Evolutionary conservation across 2,329 filamentous ascomycete genomes (phyloP).

Genomic region (Diaporthe capsici): DNA sequence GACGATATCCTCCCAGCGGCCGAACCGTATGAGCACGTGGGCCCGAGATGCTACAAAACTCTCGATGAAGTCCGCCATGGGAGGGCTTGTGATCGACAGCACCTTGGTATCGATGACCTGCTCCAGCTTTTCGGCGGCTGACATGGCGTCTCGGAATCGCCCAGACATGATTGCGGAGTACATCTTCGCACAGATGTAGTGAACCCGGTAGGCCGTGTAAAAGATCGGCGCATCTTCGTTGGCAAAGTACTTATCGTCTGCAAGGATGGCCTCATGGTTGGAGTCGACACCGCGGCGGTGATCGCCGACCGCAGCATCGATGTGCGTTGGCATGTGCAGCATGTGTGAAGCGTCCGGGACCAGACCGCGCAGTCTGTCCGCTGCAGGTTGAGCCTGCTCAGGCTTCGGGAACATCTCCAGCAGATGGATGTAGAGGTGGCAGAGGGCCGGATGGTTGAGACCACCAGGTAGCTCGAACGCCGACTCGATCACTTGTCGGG

Average conservation of each 20-base stretch:
- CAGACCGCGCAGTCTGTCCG: neutral
- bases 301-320: neutral
- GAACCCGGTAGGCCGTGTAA: neutral
- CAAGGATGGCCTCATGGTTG: constrained; percentile 1
- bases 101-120: neutral
- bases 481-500: neutral
- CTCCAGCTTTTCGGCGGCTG: neutral
- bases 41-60: neutral
- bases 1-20: neutral
- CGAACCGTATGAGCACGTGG: neutral
- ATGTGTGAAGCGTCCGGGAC: constrained; percentile 2
- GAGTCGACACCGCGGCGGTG: constrained; percentile 9
- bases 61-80: neutral
- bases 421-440: constrained; percentile 9
- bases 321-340: constrained; percentile 7
- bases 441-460: neutral
- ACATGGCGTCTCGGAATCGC: neutral
- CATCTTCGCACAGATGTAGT: neutral
- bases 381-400: neutral
- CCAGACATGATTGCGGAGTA: neutral
- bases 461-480: neutral
- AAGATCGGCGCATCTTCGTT: neutral
- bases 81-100: neutral
- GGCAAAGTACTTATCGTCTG: neutral
- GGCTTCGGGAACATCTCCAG: constrained; percentile 2